These are phyloP conservation scores for Cladophialophora bantiana DNA, from an alignment of 2,329 filamentous ascomycete species.

Conservation along the genomic window DNA sequence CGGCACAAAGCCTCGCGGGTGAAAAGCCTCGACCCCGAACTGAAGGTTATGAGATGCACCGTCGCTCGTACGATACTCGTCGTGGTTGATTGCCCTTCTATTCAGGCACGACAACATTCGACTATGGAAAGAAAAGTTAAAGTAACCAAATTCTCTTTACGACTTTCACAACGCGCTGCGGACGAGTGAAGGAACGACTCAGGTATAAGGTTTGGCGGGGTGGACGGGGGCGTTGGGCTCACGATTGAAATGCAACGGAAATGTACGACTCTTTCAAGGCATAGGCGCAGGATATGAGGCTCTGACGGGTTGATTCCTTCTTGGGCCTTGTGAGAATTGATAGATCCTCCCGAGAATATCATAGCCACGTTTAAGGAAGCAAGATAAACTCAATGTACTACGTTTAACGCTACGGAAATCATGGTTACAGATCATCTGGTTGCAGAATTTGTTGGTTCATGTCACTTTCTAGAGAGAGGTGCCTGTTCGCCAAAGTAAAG, in stretches of 20 bases:
- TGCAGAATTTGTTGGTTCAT: no score
- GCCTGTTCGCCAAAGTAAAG: no score
- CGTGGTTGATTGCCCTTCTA: conserved; percentile 3
- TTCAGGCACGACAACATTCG: neutral
- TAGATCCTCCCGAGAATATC: no score
- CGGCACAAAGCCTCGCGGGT: conserved; percentile 17
- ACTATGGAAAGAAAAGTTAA: neutral
- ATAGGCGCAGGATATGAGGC: neutral
- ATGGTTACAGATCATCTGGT: no score
- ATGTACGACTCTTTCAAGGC: neutral
- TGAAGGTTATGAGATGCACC: conserved; percentile 37
- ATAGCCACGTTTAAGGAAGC: no score
- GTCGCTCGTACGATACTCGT: conserved; percentile 7
- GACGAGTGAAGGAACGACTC: neutral
- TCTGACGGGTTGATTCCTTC: no score
- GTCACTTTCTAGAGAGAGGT: no score
- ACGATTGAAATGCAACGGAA: conserved; percentile 9
- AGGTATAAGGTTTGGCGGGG: neutral
- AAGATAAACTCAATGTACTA: no score
- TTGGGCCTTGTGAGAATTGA: no score
- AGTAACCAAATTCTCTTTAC: neutral
- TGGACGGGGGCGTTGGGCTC: neutral
- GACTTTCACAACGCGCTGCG: neutral
- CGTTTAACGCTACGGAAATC: no score
- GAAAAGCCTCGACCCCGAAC: conserved; percentile 34